These are phyloP conservation scores for Tolypocladium tropicale DNA, from an alignment of 2,329 filamentous ascomycete genomes.

Conservation along the genomic window DNA sequence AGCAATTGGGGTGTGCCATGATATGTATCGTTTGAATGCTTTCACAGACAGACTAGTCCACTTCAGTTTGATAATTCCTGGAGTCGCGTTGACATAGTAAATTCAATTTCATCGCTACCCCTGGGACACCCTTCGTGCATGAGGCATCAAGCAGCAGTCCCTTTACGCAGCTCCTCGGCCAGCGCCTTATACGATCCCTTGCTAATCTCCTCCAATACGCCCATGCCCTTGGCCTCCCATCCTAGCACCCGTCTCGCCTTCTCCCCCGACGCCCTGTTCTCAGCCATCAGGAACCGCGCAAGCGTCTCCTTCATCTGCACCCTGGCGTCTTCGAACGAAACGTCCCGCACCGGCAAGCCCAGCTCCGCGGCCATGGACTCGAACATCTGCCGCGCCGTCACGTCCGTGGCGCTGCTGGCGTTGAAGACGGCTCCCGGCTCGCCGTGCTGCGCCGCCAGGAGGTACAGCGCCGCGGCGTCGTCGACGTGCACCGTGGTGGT, in stretches of 20 bases:
- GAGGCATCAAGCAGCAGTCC: neutral
- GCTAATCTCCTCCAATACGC: constrained; percentile 22
- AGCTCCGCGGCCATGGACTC: constrained; percentile 13
- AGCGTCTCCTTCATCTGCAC: constrained; percentile 12
- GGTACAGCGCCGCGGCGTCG: constrained; percentile 29
- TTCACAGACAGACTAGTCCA: no score
- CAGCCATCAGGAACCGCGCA: constrained; percentile 19
- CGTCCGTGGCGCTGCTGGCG: constrained; percentile 15
- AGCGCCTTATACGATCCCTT: constrained; percentile 15
- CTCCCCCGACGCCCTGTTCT: constrained; percentile 21
- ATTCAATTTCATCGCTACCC: no score
- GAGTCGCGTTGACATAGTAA: no score
- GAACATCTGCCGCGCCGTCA: constrained; percentile 18
- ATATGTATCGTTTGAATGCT: no score
- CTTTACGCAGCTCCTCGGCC: constrained; percentile 4
- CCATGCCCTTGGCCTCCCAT: constrained; percentile 22
- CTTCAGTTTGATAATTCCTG: no score
- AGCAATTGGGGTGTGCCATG: no score
- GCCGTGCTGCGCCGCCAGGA: constrained; percentile 24
- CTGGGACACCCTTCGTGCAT: no score
- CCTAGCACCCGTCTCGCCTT: constrained; percentile 28
- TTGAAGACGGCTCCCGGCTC: constrained; percentile 24
- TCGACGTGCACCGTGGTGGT: constrained; percentile 28
- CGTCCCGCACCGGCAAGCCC: constrained; percentile 10
- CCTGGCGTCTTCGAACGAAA: constrained; percentile 19